Evolutionary conservation across 2,329 filamentous ascomycete genomes (phyloP).

Genomic region (Fusarium hainanense): DNA sequence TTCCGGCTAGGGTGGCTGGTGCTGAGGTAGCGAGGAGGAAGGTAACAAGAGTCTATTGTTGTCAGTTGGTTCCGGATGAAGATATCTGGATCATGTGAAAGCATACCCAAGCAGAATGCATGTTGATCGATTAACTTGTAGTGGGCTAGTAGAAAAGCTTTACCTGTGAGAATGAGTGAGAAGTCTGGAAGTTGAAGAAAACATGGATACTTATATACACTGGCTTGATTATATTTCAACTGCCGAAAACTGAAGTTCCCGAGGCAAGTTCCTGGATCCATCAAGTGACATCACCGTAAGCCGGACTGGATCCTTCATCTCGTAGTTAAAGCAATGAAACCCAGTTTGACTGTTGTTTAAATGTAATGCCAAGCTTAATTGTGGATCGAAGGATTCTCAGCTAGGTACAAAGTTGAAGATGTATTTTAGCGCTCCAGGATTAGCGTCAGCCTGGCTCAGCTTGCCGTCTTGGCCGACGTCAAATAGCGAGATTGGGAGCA

Average conservation of each 20-base stretch:
- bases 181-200: background rate
- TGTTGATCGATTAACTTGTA: accelerated
- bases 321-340: background rate
- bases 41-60: background rate
- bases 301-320: background rate
- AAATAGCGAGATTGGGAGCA: background rate
- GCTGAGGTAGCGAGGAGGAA: background rate
- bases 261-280: background rate
- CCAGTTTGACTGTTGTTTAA: background rate
- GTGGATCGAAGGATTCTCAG: background rate
- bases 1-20: background rate
- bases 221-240: no score
- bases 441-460: background rate
- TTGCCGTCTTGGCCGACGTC: background rate
- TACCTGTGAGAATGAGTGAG: background rate
- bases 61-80: background rate
- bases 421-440: no score
- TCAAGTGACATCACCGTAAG: background rate
- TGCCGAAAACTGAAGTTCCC: background rate
- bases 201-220: background rate
- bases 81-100: accelerated
- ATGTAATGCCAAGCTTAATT: background rate
- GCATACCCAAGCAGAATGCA: background rate
- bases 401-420: background rate
- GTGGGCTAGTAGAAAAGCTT: background rate